Base-by-base conservation (phyloP, 768 basidiomycete species). In the Mycena olivaceomarginata region DNA sequence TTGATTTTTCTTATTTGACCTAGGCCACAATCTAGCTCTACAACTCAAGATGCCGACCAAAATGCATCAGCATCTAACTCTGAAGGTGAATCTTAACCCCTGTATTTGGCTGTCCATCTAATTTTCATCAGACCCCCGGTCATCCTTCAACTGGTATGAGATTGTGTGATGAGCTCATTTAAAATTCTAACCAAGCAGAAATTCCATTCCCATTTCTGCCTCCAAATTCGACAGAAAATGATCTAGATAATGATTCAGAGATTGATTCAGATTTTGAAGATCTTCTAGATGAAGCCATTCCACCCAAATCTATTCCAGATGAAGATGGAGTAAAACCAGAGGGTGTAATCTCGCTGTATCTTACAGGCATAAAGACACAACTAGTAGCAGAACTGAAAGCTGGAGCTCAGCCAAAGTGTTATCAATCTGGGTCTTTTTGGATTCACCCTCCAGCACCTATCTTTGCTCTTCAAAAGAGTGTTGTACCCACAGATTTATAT, bases 311-410 rank as follows among this genome's bases (percentile, higher is more conserved):
- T 25, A 10, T 59, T 9, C 15, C 15, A 6, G 57, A 59, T 25
- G 57, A 59, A 59, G 57, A 20, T 16, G 2, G 15, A 25, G 57
- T 59, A 11, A 15, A 37, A 8, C 10, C 57, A 59, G 57, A 22
- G n/a, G 57, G 57, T 59, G 57, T 59, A 5, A 59, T 59, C 25
- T 59, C 57, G 22, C 57, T 59, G 7, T 59, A 59, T 59, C 57
- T 59, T 59, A 25, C 57, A 9, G 57, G 57, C 25, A 22, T 59
- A 10, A 59, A 59, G 22, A 25, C 22, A 22, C 31, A 31, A 31
- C 31, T 31, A 31, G 31, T 31, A 31, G 31, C 31, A 31, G 25
- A 37, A 8, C 57, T 59, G 31, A 25, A 20, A 59, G 57, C 57
- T 25, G 57, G 4, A 59, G 6, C 25, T 9, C 10, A 37, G 57